phyloP scores from a whole-genome alignment of 108 stramenopile species.

The Schizochytrium sp. region DNA sequence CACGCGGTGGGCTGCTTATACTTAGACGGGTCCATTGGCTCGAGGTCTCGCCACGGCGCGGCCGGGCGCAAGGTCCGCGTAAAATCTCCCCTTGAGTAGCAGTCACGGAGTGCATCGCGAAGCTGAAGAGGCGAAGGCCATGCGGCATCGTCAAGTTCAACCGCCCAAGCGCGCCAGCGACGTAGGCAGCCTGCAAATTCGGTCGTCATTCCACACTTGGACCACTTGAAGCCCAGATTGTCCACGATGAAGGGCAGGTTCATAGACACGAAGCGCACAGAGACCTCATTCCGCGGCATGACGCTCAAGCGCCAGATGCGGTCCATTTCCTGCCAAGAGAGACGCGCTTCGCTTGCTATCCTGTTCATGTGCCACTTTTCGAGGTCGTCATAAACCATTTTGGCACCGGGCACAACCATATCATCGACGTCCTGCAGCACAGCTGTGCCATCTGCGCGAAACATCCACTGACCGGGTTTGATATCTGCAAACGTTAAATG shows the following conservation, averaged over 20 bases:
- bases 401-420: neutral
- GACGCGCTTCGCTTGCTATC: neutral
- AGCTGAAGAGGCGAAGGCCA: neutral
- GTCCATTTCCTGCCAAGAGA: neutral
- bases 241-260: neutral
- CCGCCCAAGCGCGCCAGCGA: neutral
- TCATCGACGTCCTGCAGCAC: constrained; percentile 11
- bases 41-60: neutral
- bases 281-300: neutral
- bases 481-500: neutral
- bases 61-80: neutral
- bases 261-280: neutral
- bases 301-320: neutral
- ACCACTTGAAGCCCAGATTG: neutral
- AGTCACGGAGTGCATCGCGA: neutral
- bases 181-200: neutral
- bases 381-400: neutral
- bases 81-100: neutral
- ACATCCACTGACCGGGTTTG: neutral
- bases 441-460: neutral
- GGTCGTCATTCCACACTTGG: neutral
- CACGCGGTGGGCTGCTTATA: neutral
- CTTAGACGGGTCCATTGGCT: neutral
- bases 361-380: neutral
- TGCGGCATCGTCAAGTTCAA: neutral